Base-by-base conservation (phyloP, 2,329 filamentous ascomycete species). In the Fusarium tanahbumbuense region DNA sequence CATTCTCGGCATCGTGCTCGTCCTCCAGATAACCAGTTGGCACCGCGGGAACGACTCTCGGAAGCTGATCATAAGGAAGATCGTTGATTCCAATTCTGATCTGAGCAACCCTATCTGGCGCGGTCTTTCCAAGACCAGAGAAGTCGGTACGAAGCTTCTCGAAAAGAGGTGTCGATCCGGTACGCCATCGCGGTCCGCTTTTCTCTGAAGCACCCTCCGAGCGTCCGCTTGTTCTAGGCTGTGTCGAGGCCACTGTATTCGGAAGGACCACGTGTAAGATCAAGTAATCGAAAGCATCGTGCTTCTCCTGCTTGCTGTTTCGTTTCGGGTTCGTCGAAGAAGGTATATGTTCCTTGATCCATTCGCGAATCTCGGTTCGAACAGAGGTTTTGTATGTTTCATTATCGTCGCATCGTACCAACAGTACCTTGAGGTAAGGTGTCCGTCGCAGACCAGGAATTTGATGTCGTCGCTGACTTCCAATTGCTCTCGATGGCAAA, bases 211-310 rank as follows among this genome's bases (percentile, higher is more conserved):
- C 81, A 5, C 82, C 81, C 25, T 90, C 87, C 6, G 85, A 79
- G 67, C 87, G 85, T 56, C 84, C 82, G 58, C 85, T 87, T 60
- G 84, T 88, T 67, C 92, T 87, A 16, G 93, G 92, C 76, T 97
- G 93, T 3, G 90, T 92, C 23, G 93, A 90, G 2, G 93, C 93
- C 16, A 88, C 85, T 0, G 93, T 95, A 68, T 97, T 94, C 16
- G 95, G 94, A 20, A 97, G 85, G 15, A 98, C 92, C 27, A 99
- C 93, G 78, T 99, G 96, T 23, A 99, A 78, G 57, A 99, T 93
- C 70, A 99, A 84, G 92, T 94, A 98, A 80, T 99, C 96, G 73
- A 92, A 97, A 1, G 96, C 95, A 82, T 99, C 95, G 76, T 99
- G 96, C 67, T 97, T 96, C 76, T 98, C 95, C 76, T 94, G 91